Evolutionary conservation across 2,329 filamentous ascomycete genomes (phyloP).

Genomic region (Hortaea sp.): DNA sequence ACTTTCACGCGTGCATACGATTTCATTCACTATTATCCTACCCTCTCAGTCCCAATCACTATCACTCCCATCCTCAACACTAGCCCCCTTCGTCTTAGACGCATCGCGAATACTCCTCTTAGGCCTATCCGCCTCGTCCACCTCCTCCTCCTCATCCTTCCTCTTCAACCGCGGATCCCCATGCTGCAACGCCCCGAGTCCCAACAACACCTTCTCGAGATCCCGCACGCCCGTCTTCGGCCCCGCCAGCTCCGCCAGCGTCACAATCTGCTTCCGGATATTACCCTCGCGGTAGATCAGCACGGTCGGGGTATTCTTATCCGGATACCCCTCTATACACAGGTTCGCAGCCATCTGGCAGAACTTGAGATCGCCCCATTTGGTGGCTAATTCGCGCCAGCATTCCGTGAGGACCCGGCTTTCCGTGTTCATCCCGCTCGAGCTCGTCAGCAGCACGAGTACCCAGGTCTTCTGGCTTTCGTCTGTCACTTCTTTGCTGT

Average conservation of each 20-base stretch:
- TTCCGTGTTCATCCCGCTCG: conserved; percentile 70
- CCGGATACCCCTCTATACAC: conserved; percentile 94
- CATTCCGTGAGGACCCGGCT: conserved; percentile 73
- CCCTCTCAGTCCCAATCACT: conserved; percentile 47
- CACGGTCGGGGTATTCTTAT: conserved; percentile 88
- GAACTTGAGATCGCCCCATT: conserved; percentile 94
- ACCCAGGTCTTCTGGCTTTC: conserved; percentile 61
- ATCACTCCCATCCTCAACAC: conserved; percentile 33
- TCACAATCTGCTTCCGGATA: conserved; percentile 87
- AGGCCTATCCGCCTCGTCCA: conserved; percentile 19
- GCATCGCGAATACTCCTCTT: background rate
- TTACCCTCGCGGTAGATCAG: conserved; percentile 87
- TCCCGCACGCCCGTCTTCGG: conserved; percentile 57
- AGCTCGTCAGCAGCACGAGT: conserved; percentile 72
- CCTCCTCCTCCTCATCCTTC: conserved; percentile 25
- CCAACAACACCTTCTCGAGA: conserved; percentile 70
- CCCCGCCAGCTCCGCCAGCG: conserved; percentile 68
- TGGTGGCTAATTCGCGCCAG: conserved; percentile 72
- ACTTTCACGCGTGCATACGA: too few relatives aligned
- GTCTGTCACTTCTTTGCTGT: conserved; percentile 82
- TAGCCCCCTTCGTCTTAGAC: background rate
- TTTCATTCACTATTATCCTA: background rate
- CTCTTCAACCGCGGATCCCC: conserved; percentile 62
- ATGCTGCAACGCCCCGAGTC: conserved; percentile 67
- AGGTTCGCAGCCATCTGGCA: conserved; percentile 87